A percentile compares a stretch with the other conserved stretches of the same genome.
Evolutionary conservation across 345 rosid genomes (phyloP).

Genomic region (Conringia planisiliqua): DNA sequence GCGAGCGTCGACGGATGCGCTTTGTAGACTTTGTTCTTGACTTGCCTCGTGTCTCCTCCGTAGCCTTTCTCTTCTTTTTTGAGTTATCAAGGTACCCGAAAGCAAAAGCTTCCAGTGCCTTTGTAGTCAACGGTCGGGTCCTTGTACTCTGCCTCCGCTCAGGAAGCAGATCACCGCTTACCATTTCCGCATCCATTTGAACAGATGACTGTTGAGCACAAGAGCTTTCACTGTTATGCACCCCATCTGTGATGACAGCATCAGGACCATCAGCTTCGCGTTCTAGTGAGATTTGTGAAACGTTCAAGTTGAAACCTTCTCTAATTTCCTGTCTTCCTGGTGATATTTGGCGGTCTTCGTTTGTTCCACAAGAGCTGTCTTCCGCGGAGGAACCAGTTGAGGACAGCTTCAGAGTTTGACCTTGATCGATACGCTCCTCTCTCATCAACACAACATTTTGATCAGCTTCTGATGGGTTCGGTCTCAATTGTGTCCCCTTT

Average conservation of each 20-base stretch:
- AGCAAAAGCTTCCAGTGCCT: constrained; percentile 62
- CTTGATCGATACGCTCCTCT: constrained; percentile 31
- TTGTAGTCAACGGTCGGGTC: constrained; percentile 50
- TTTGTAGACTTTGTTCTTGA: constrained; percentile 37
- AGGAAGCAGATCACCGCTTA: no score
- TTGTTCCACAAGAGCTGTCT: constrained; percentile 36
- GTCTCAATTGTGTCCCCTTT: constrained; percentile 28
- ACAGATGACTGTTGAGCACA: constrained; percentile 29
- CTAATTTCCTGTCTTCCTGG: constrained; percentile 27
- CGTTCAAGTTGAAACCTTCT: constrained; percentile 49
- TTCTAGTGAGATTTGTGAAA: constrained; percentile 45
- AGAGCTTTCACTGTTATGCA: constrained; percentile 35
- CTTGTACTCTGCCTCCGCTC: constrained; percentile 57
- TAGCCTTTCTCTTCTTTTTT: constrained; percentile 44
- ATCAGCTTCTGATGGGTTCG: constrained; percentile 35
- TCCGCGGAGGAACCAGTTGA: constrained; percentile 38
- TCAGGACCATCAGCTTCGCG: constrained; percentile 27
- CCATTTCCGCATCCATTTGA: constrained; percentile 32
- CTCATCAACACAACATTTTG: constrained; percentile 27
- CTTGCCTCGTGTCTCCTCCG: constrained; percentile 32
- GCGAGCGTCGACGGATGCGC: constrained; percentile 32
- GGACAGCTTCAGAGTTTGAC: constrained; percentile 36
- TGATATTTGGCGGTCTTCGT: constrained; percentile 35
- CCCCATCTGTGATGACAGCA: constrained; percentile 19
- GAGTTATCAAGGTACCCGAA: constrained; percentile 46